Percentiles rank a stretch among this genome's conserved stretches.
Evolutionary conservation across 2,329 filamentous ascomycete species (phyloP).

Genomic region (Ophiostoma quercus): DNA sequence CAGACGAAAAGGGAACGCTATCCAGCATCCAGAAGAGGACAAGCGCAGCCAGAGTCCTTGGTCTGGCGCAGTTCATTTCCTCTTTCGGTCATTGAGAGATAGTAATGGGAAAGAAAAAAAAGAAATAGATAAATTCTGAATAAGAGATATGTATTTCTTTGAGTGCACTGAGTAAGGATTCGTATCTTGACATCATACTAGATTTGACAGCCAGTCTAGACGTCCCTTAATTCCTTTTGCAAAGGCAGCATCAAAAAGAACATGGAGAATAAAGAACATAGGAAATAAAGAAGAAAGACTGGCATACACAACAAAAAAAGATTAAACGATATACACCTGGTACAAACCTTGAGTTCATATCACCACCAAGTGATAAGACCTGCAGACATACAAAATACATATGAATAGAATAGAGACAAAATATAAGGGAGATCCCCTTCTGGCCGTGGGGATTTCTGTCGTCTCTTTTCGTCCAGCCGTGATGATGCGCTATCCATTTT

Average conservation of each 20-base stretch:
- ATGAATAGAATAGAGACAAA: no score
- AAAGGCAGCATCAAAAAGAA: no score
- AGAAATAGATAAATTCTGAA: background rate
- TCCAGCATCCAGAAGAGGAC: background rate
- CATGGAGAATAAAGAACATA: background rate
- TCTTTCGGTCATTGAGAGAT: background rate
- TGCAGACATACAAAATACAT: no score
- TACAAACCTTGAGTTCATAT: no score
- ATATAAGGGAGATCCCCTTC: background rate
- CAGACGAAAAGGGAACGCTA: slow-evolving; percentile 13
- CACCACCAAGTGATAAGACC: no score
- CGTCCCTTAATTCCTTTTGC: background rate
- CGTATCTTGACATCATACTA: background rate
- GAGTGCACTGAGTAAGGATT: background rate
- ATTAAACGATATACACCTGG: no score
- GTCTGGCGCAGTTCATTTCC: slow-evolving; percentile 17
- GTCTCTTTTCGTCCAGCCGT: slow-evolving; percentile 10
- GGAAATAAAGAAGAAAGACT: no score
- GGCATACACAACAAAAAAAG: no score
- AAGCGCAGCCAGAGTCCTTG: slow-evolving; percentile 7
- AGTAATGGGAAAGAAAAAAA: background rate
- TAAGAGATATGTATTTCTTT: no score
- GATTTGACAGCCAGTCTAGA: background rate
- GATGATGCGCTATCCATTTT: slow-evolving; percentile 9
- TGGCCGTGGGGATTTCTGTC: background rate